Evolutionary conservation across 2,329 filamentous ascomycete species (phyloP), one percentile per base, ranked within the genome.

Genomic region (Curvularia sp.): DNA sequence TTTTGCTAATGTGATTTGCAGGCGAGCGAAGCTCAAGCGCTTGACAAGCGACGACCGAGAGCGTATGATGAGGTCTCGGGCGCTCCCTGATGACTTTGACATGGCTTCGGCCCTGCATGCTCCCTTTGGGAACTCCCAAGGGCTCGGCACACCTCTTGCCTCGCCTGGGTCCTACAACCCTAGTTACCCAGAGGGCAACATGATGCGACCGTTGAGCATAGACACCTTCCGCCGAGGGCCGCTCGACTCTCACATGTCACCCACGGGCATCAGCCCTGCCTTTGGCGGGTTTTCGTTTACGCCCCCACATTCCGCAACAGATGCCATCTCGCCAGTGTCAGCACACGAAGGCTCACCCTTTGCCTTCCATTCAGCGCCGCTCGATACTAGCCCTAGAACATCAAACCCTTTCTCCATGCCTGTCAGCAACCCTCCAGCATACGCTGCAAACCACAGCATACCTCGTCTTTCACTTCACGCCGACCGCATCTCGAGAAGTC

Each of bases 211-310:
- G 2, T 73, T 92, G 61, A 87, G 90, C 78, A 82, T 91, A 23
- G 89, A 92, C 67, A 84, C 84, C 0, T 83, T 90, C 61, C 82
- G 89, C 59, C 84, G 88, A 65, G 78, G 82, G 27, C 85, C 88
- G 7, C 82, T 84, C 10, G 86, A 87, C n/a, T 85, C 88, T 21
- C 87, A 89, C 67, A 81, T 89, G 65, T 90, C 89, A 10, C 84
- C 88, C 0, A 86, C 87, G 0, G 86, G 86, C 10, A 81, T 92
- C 25, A 90, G 85, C 61, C 87, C 89, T 25, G 86, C 85, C 0
- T 89, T 91, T 75, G 86, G 87, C 9, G 82, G 82, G 63, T 87
- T 91, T 65, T 85, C 85, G 2, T 91, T 91, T 70, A 84, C 84
- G 51, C 82, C 85, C 45, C 80, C 80, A 7, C 80, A 82, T 41